Conservation (phyloP, 495 filamentous ascomycete species). For the Astrothelium macrocarpum region DNA sequence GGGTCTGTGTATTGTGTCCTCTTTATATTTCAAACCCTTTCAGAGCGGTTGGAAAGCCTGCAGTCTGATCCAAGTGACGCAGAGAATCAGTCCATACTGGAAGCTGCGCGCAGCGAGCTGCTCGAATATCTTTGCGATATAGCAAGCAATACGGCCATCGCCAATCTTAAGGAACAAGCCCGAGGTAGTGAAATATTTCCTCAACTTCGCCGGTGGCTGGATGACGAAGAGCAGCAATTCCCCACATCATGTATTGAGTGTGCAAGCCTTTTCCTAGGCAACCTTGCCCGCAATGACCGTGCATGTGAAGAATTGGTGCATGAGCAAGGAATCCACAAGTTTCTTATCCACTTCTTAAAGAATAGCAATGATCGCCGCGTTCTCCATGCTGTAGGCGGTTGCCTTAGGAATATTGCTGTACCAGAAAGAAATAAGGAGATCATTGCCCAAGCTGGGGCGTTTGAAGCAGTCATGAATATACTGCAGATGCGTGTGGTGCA, state of each 20-base stretch:
- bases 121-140: not conserved
- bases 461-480: not conserved
- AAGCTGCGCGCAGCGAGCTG: not conserved
- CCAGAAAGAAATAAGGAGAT: not conserved
- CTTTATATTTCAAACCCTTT: not conserved
- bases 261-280: not conserved
- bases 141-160: not conserved
- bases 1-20: not conserved
- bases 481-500: not conserved
- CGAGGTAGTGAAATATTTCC: not conserved
- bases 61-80: not conserved
- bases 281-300: not conserved
- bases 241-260: not conserved
- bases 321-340: not conserved
- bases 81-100: not conserved
- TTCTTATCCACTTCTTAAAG: not conserved
- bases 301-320: not conserved
- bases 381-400: not conserved
- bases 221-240: not conserved
- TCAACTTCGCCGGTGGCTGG: not conserved
- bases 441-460: not conserved
- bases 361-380: not conserved
- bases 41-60: not conserved
- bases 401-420: not conserved
- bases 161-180: not conserved